phyloP scores from a whole-genome alignment of 2,329 filamentous ascomycete species.

The Epichloe bromicola region DNA sequence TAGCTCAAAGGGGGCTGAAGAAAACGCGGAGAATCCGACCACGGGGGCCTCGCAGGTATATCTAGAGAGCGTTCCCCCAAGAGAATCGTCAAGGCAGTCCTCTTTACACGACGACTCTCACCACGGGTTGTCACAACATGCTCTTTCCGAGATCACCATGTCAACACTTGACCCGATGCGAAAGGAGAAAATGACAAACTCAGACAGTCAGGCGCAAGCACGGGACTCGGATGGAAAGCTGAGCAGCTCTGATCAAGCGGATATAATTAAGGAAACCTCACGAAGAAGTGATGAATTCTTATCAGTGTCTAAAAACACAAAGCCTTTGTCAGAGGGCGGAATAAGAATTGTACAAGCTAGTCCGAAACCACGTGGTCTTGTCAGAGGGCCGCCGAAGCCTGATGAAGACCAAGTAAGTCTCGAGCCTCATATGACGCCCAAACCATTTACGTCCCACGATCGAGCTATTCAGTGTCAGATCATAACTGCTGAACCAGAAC shows the following conservation, averaged over 20 bases:
- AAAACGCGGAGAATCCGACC: background rate
- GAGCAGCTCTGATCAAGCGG: background rate
- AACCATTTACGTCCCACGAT: background rate
- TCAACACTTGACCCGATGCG: background rate
- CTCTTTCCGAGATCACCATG: background rate
- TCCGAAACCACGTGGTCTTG: background rate
- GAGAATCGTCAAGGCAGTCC: conserved; percentile 9
- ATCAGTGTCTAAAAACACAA: background rate
- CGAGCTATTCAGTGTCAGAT: conserved; percentile 5
- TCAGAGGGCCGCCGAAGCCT: background rate
- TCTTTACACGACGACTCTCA: background rate
- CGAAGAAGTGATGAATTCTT: background rate
- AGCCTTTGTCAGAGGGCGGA: background rate
- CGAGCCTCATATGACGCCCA: background rate
- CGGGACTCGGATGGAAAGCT: background rate
- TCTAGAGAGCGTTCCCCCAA: conserved; percentile 10
- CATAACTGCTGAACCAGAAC: background rate
- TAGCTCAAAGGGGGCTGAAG: background rate
- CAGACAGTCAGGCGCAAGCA: background rate
- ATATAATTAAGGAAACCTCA: background rate
- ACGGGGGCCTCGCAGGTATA: conserved; percentile 2
- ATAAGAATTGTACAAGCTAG: conserved; percentile 3
- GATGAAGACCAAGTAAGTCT: background rate
- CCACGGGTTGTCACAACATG: background rate
- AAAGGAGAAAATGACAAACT: background rate